Conservation (phyloP, 805 yeast genomes). For the Lachancea cidri region DNA sequence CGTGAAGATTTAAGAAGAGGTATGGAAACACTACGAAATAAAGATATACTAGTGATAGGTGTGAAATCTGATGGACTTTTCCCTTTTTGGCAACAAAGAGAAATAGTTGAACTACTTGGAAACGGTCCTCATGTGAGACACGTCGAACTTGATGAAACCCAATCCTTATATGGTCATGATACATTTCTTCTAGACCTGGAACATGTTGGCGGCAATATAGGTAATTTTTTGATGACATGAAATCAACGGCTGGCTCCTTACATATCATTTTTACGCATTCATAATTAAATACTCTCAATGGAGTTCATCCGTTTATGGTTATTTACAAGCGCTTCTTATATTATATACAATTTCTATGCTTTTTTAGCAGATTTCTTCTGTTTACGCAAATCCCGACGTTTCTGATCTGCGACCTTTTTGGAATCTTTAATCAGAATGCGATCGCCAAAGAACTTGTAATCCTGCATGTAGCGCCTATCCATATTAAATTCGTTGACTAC, state of each 20-base stretch:
- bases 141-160: constrained; percentile 68
- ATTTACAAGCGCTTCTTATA: constrained; percentile 7
- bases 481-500: constrained; percentile 76
- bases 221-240: constrained; percentile 44
- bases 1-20: constrained; percentile 62
- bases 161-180: constrained; percentile 86
- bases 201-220: constrained; percentile 74
- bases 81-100: constrained; percentile 93
- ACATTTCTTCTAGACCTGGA: constrained; percentile 77
- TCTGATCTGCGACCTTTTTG: constrained; percentile 42
- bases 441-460: constrained; percentile 74
- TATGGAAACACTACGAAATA: constrained; percentile 53
- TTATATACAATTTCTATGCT: constrained; percentile 3
- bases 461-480: constrained; percentile 73
- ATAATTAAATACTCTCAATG: not conserved
- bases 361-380: constrained; percentile 34
- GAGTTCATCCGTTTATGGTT: not conserved
- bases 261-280: not conserved
- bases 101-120: constrained; percentile 58
- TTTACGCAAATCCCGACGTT: constrained; percentile 43
- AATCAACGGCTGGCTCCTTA: constrained; percentile 11
- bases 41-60: constrained; percentile 73
- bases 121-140: constrained; percentile 46
- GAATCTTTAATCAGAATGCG: constrained; percentile 51
- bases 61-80: constrained; percentile 90